phyloP scores from a whole-genome alignment of 2,329 filamentous ascomycete species.

The Myriosclerotinia curreyana region DNA sequence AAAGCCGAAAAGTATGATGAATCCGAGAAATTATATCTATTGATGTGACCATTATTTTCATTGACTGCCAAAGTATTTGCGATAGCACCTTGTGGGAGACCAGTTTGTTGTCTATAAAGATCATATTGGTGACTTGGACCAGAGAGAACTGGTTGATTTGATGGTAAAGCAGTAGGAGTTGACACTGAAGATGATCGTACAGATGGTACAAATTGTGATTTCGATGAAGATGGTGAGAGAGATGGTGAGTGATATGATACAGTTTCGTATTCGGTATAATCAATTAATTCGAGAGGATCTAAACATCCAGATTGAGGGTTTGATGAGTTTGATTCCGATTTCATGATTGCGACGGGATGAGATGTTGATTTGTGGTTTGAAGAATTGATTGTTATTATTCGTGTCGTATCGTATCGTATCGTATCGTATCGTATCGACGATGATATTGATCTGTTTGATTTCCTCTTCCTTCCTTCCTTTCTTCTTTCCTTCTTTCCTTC shows the following conservation, averaged over 20 bases:
- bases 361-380: background rate
- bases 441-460: too few relatives aligned
- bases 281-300: slow-evolving; percentile 54
- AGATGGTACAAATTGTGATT: slow-evolving; percentile 47
- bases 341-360: slow-evolving; percentile 4
- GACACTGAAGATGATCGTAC: slow-evolving; percentile 49
- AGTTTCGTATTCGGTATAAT: slow-evolving; percentile 62
- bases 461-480: too few relatives aligned
- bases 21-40: slow-evolving; percentile 46
- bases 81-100: slow-evolving; percentile 80
- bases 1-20: slow-evolving; percentile 47
- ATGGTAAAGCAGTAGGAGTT: slow-evolving; percentile 52
- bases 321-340: slow-evolving; percentile 13
- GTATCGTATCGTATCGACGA: too few relatives aligned
- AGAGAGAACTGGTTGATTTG: slow-evolving; percentile 57
- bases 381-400: background rate
- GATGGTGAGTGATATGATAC: slow-evolving; percentile 60
- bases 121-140: slow-evolving; percentile 94
- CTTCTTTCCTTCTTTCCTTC: too few relatives aligned
- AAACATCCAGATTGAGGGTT: slow-evolving; percentile 34
- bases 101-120: slow-evolving; percentile 92
- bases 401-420: too few relatives aligned
- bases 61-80: slow-evolving; percentile 78
- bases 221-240: slow-evolving; percentile 54
- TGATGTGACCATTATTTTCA: slow-evolving; percentile 53